Conservation (phyloP, 768 basidiomycete species). For the Wakefieldia striispora region DNA sequence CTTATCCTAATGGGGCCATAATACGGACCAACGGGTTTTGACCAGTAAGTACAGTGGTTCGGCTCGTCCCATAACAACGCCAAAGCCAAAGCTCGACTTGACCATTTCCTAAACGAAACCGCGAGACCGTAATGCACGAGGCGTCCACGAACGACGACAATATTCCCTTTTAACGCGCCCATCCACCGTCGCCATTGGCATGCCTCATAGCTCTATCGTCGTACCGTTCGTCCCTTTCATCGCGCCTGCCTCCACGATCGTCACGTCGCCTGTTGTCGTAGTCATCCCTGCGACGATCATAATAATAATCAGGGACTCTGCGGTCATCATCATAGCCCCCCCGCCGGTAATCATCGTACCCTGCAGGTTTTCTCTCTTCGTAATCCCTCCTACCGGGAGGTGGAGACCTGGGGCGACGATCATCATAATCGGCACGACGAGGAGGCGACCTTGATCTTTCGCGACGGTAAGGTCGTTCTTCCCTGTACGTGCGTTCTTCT, state of each 20-base stretch:
- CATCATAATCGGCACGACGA: conserved; percentile 69
- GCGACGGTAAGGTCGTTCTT: conserved; percentile 57
- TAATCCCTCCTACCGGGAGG: conserved; percentile 70
- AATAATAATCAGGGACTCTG: conserved; percentile 81
- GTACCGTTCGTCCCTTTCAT: conserved; percentile 79
- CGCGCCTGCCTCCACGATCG: conserved; percentile 72
- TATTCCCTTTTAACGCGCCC: conserved; percentile 60
- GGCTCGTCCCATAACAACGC: conserved; percentile 36
- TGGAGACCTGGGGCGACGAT: conserved; percentile 81
- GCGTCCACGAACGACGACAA: conserved; percentile 35
- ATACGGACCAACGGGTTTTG: conserved; percentile 37
- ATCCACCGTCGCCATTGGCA: conserved; percentile 75
- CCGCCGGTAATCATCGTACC: conserved; percentile 89
- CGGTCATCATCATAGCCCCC: conserved; percentile 77
- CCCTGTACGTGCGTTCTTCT: conserved; percentile 51
- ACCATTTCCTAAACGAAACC: conserved; percentile 52
- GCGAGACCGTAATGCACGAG: conserved; percentile 38
- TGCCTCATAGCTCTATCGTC: conserved; percentile 74
- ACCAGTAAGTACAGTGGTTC: conserved; percentile 40
- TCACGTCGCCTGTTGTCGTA: conserved; percentile 54
- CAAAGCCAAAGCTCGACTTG: conserved; percentile 38
- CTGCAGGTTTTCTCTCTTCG: conserved; percentile 87
- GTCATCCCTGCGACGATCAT: conserved; percentile 86
- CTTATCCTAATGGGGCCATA: conserved; percentile 32
- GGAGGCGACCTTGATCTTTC: conserved; percentile 83